Conservation (phyloP, 495 filamentous ascomycete species). For the Xylaria castorea region DNA sequence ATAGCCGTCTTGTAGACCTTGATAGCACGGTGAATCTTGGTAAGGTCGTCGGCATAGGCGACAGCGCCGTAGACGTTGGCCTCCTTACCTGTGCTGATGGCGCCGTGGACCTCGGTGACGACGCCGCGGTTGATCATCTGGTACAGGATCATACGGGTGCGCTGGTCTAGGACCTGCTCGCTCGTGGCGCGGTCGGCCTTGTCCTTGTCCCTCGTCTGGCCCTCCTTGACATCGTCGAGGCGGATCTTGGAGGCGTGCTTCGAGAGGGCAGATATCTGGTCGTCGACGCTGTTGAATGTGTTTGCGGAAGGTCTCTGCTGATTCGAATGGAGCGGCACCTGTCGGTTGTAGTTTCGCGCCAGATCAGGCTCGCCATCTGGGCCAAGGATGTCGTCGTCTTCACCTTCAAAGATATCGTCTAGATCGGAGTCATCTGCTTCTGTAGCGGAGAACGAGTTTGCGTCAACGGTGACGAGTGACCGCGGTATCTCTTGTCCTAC, state of each 20-base stretch:
- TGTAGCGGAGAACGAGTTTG: conserved; percentile 27
- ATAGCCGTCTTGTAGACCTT: conserved; percentile 99
- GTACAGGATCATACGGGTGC: conserved; percentile 91
- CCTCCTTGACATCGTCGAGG: conserved; percentile 70
- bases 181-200: conserved; percentile 91
- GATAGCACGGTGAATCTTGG: conserved; percentile 69
- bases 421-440: conserved; percentile 49
- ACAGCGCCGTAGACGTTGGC: conserved; percentile 89
- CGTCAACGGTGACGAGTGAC: conserved; percentile 28
- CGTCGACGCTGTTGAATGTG: conserved; percentile 77
- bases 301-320: conserved; percentile 85
- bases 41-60: conserved; percentile 55
- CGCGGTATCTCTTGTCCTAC: conserved; percentile 34
- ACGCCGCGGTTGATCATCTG: conserved; percentile 93
- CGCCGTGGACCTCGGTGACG: conserved; percentile 83
- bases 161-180: conserved; percentile 91
- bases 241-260: conserved; percentile 90
- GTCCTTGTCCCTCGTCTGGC: conserved; percentile 66
- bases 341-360: conserved; percentile 91
- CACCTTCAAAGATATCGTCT: conserved; percentile 56
- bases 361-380: conserved; percentile 70
- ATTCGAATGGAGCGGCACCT: conserved; percentile 75
- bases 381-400: conserved; percentile 63
- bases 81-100: conserved; percentile 94
- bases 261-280: conserved; percentile 82